Percentiles rank a stretch among this genome's conserved stretches.
These are phyloP conservation scores for Claviceps paspali DNA, from an alignment of 2,329 filamentous ascomycete genomes.

Conservation along the genomic window DNA sequence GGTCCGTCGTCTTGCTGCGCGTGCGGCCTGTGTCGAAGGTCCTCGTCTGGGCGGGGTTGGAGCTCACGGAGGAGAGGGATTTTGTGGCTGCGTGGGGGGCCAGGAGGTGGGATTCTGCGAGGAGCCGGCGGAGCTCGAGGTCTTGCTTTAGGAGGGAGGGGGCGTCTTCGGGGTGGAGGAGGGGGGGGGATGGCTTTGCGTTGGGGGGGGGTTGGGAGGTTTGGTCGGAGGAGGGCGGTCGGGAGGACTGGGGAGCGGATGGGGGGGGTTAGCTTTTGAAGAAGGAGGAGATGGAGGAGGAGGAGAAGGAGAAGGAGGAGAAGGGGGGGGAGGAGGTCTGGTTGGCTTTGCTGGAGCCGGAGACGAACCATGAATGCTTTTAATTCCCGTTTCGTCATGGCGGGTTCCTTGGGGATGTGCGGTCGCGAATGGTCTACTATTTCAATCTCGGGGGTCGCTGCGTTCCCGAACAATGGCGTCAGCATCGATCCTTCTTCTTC, in stretches of 20 bases:
- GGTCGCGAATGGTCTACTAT: conserved; percentile 44
- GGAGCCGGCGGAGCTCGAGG: conserved; percentile 75
- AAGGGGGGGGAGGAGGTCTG: background rate
- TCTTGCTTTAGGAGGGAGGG: conserved; percentile 74
- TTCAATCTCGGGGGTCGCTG: conserved; percentile 29
- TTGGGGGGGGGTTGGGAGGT: background rate
- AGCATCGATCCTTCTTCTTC: too few species aligned
- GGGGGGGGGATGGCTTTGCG: conserved; percentile 15
- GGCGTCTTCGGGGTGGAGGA: conserved; percentile 39
- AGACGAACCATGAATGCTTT: conserved; percentile 59
- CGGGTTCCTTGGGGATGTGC: conserved; percentile 19
- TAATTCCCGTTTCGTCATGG: conserved; percentile 51
- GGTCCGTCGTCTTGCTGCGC: conserved; percentile 66
- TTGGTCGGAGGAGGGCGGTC: conserved; percentile 25
- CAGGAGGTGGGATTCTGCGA: conserved; percentile 84
- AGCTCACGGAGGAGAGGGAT: conserved; percentile 24
- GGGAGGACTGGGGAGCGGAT: too few species aligned
- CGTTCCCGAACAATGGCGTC: too few species aligned
- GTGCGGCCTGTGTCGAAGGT: conserved; percentile 48
- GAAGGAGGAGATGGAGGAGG: background rate
- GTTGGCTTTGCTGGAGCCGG: background rate
- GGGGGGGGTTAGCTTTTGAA: too few species aligned
- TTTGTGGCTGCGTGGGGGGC: conserved; percentile 28
- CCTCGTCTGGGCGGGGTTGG: conserved; percentile 21
- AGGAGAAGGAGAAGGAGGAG: background rate